A percentile compares a stretch with the other conserved stretches of the same genome.
phyloP scores from a whole-genome alignment of 352 stramenopile species.

The Ochromonadaceae sp. region DNA sequence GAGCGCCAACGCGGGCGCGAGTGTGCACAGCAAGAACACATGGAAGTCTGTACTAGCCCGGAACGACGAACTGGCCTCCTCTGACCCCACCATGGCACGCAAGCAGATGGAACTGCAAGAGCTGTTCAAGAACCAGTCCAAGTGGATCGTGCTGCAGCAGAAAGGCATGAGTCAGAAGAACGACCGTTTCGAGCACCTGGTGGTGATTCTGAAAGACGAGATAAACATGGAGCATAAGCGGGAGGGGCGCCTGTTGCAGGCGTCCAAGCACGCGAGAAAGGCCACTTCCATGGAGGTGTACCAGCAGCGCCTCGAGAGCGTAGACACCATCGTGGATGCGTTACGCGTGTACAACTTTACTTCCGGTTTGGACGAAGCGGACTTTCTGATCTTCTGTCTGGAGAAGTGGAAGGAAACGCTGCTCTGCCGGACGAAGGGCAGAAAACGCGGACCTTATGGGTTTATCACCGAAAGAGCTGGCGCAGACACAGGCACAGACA shows the following conservation, averaged over 20 bases:
- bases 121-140: not conserved
- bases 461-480: not conserved
- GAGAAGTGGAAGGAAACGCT: slow-evolving; percentile 1
- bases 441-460: not conserved
- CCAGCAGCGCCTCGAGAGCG: not conserved
- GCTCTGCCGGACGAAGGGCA: not conserved
- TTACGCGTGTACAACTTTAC: slow-evolving; percentile 3
- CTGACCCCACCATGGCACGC: not conserved
- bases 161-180: not conserved
- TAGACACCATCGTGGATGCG: not conserved
- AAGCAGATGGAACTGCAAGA: not conserved
- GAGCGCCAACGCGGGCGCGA: not conserved
- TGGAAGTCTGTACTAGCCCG: slow-evolving; percentile 3
- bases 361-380: not conserved
- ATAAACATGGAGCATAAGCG: slow-evolving; percentile 7
- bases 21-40: slow-evolving; percentile 2
- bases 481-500: not conserved
- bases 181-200: slow-evolving; percentile 9
- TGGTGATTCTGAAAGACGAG: not conserved
- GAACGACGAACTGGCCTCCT: not conserved
- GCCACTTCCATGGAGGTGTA: not conserved
- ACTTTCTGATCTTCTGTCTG: slow-evolving; percentile 11
- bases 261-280: not conserved
- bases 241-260: not conserved
- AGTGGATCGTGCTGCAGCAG: not conserved